These are phyloP conservation scores for Mortierella antarctica DNA, from an alignment of 192 early-diverging fungal genomes.

Conservation along the genomic window DNA sequence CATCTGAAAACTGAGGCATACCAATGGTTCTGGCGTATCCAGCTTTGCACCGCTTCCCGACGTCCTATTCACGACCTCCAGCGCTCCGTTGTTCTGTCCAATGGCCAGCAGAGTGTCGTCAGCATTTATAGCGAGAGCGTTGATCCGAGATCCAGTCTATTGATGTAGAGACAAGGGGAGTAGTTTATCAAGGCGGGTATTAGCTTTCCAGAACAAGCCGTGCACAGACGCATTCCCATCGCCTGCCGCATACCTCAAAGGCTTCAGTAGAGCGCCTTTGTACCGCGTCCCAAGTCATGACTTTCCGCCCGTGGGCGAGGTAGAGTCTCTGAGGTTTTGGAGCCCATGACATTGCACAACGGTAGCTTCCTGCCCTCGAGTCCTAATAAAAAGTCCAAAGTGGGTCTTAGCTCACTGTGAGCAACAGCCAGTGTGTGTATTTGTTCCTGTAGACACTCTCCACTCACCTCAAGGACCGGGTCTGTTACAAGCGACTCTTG, in stretches of 20 bases:
- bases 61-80: conserved; percentile 32
- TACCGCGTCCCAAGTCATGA: conserved; percentile 36
- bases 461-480: conserved; percentile 7
- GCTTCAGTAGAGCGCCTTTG: conserved; percentile 7
- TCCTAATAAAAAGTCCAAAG: not conserved
- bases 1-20: not conserved
- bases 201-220: not conserved
- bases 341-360: conserved; percentile 42
- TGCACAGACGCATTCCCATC: not conserved
- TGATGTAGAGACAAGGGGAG: not conserved
- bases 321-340: conserved; percentile 37
- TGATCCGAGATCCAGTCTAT: conserved; percentile 38
- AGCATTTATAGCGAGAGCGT: conserved; percentile 25
- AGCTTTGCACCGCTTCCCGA: conserved; percentile 22
- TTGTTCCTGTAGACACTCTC: not conserved
- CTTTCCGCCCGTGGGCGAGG: conserved; percentile 32
- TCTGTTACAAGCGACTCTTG: conserved; percentile 29
- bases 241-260: conserved; percentile 24
- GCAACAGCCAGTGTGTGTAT: not conserved
- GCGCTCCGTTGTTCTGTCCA: conserved; percentile 25
- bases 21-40: conserved; percentile 34
- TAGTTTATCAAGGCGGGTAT: not conserved
- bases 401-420: no score
- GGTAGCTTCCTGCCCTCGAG: conserved; percentile 17
- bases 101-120: conserved; percentile 40